phyloP scores from a whole-genome alignment of 2,329 filamentous ascomycete species.

The Ploettnerulaceae sp. region DNA sequence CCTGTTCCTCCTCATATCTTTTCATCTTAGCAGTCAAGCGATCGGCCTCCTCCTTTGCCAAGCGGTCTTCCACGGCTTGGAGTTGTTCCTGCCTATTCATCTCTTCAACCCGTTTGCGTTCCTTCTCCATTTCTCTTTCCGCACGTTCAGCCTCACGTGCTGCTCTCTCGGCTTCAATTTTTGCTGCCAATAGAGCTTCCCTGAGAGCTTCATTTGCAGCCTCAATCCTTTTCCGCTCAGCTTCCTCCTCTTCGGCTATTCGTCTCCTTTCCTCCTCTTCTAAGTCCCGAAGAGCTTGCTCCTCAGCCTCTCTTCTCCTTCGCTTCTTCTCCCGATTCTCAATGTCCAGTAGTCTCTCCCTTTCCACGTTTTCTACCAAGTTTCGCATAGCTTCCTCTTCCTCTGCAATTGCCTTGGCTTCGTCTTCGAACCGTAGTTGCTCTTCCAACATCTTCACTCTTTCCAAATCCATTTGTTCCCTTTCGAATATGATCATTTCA shows the following conservation, averaged over 20 bases:
- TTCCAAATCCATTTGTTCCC: slow-evolving; percentile 10
- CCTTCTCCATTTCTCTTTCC: slow-evolving; percentile 3
- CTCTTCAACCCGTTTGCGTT: background rate
- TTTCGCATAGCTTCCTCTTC: slow-evolving; percentile 6
- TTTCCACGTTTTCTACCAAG: slow-evolving; percentile 7
- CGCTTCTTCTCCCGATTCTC: slow-evolving; percentile 9
- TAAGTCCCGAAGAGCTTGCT: background rate
- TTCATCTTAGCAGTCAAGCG: slow-evolving; percentile 5
- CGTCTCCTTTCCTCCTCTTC: slow-evolving; percentile 1
- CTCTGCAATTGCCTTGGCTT: slow-evolving; percentile 9
- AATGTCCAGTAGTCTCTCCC: background rate
- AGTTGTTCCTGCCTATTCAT: background rate
- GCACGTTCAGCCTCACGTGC: background rate
- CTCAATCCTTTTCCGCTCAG: background rate
- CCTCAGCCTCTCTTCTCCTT: slow-evolving; percentile 6
- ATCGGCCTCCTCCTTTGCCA: slow-evolving; percentile 8
- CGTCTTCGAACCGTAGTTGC: slow-evolving; percentile 1
- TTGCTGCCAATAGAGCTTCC: background rate
- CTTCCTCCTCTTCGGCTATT: slow-evolving; percentile 5
- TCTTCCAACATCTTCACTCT: slow-evolving; percentile 4
- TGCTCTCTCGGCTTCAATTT: background rate
- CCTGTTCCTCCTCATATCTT: slow-evolving; percentile 4
- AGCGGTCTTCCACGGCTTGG: background rate
- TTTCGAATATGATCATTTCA: slow-evolving; percentile 2
- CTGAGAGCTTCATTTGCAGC: background rate